These are phyloP conservation scores for Citrus hindsii DNA, from an alignment of 345 rosid genomes.

Conservation along the genomic window DNA sequence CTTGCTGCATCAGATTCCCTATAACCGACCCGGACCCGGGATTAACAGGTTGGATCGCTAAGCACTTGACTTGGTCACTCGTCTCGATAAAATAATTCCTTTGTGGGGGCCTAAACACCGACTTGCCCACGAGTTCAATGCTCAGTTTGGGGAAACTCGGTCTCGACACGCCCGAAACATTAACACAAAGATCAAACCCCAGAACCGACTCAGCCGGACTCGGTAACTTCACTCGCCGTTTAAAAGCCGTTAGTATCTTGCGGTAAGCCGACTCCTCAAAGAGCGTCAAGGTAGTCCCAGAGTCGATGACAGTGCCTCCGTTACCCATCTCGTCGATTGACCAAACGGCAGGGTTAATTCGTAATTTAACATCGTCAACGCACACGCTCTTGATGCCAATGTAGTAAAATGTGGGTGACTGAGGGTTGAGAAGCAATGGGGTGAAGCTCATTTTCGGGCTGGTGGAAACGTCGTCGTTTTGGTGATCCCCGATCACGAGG, in stretches of 20 bases:
- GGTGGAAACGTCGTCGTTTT: constrained; percentile 10
- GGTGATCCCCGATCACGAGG: constrained; percentile 48
- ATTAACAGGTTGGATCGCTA: constrained; percentile 59
- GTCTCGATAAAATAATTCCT: constrained; percentile 75
- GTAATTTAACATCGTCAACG: constrained; percentile 46
- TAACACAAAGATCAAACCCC: constrained; percentile 78
- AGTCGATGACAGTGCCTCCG: constrained; percentile 86
- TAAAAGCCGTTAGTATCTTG: constrained; percentile 38
- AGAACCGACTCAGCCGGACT: constrained; percentile 32
- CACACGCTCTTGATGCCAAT: constrained; percentile 41
- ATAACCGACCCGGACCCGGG: constrained; percentile 61
- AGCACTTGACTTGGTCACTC: constrained; percentile 52
- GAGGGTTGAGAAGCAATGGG: constrained; percentile 52
- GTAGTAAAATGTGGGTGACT: constrained; percentile 77
- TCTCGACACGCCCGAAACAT: constrained; percentile 43
- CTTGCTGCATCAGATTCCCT: constrained; percentile 96
- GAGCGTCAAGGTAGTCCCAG: constrained; percentile 74
- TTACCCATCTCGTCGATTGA: constrained; percentile 58
- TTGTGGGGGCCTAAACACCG: constrained; percentile 61
- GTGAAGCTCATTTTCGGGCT: constrained; percentile 42
- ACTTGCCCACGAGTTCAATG: constrained; percentile 44
- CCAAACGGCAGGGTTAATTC: constrained; percentile 69
- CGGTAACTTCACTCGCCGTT: constrained; percentile 45
- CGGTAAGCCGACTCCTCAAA: constrained; percentile 52
- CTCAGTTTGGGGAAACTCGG: constrained; percentile 56